Conservation (phyloP, 1,139 yeast genomes). For the Diutina neorugosa region DNA sequence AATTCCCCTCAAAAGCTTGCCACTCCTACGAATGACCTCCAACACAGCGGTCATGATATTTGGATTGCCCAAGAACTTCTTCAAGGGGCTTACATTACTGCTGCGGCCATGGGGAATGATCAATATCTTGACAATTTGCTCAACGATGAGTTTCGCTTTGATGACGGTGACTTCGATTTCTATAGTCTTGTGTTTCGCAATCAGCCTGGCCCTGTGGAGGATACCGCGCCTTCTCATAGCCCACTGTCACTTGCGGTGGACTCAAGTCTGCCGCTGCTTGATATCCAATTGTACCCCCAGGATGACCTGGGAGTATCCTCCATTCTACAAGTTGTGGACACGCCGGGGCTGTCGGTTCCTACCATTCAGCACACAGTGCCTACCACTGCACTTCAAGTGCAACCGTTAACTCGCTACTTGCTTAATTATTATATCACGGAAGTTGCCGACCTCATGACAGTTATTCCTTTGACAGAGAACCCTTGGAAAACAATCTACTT, state of each 20-base stretch:
- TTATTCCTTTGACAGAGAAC: slow-evolving; percentile 65
- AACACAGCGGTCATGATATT: background rate
- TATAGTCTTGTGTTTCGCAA: slow-evolving; percentile 37
- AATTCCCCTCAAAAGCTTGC: background rate
- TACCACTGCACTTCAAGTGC: slow-evolving; percentile 47
- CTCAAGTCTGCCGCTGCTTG: slow-evolving; percentile 6
- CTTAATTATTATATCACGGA: slow-evolving; percentile 65
- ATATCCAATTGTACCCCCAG: slow-evolving; percentile 9
- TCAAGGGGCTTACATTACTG: slow-evolving; percentile 1
- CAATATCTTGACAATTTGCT: background rate
- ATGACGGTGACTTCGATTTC: background rate
- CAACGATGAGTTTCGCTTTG: slow-evolving; percentile 1
- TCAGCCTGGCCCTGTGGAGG: background rate
- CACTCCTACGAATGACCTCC: background rate
- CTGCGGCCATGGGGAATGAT: slow-evolving; percentile 1
- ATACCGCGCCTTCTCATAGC: background rate
- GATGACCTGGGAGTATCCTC: slow-evolving; percentile 28
- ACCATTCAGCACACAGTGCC: slow-evolving; percentile 35
- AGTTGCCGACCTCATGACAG: slow-evolving; percentile 84
- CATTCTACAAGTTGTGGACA: slow-evolving; percentile 36
- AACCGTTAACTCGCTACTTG: slow-evolving; percentile 57
- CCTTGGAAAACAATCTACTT: slow-evolving; percentile 84
- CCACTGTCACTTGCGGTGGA: background rate
- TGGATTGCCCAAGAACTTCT: slow-evolving; percentile 3
- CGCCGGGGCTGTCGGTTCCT: slow-evolving; percentile 11